Percentiles rank a stretch among this genome's conserved stretches.
These are phyloP conservation scores for Emergomyces africanus DNA, from an alignment of 2,329 filamentous ascomycete species.

Conservation along the genomic window DNA sequence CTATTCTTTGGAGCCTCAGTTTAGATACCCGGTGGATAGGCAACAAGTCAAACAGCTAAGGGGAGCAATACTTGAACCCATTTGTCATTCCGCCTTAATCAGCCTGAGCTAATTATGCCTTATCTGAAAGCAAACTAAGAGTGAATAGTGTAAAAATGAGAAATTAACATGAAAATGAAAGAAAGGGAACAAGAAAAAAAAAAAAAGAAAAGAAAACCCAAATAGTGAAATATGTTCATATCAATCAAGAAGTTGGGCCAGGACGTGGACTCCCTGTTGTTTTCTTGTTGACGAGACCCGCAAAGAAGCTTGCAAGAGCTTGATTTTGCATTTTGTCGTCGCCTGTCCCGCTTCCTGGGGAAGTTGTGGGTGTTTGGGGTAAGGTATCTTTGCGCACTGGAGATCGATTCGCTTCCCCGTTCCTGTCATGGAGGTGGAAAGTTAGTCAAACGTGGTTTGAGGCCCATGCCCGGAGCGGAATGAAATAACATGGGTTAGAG, in stretches of 20 bases:
- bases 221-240: not conserved
- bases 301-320: constrained; percentile 48
- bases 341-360: constrained; percentile 16
- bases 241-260: constrained; percentile 21
- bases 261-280: constrained; percentile 24
- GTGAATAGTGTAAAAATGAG: no score
- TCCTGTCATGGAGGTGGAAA: constrained; percentile 19
- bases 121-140: not conserved
- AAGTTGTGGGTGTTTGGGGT: constrained; percentile 15
- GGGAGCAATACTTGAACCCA: no score
- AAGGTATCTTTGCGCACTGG: constrained; percentile 22
- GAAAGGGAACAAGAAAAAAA: not conserved
- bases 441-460: not conserved
- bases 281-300: constrained; percentile 43
- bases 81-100: not conserved
- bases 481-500: constrained; percentile 1
- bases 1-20: not conserved
- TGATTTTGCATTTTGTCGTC: constrained; percentile 45
- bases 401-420: constrained; percentile 30
- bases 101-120: not conserved
- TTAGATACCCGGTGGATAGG: not conserved
- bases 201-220: not conserved
- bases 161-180: not conserved
- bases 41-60: not conserved
- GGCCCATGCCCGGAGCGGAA: not conserved